phyloP scores from a whole-genome alignment of 2,329 filamentous ascomycete genomes.

The Clarireedia hainanense region DNA sequence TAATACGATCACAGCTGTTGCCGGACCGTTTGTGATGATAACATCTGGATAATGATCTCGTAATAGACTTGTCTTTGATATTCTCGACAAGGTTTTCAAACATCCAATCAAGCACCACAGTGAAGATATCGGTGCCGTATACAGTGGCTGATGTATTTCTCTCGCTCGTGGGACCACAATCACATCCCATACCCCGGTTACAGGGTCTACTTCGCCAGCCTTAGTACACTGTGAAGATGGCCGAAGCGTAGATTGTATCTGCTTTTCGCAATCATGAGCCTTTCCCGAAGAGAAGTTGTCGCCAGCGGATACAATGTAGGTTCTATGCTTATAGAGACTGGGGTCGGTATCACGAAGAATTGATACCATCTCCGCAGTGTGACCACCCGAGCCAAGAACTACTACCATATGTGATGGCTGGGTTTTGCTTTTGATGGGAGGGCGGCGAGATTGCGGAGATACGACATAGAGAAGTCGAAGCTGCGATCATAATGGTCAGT shows the following conservation, averaged over 20 bases:
- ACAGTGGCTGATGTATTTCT: conserved; percentile 70
- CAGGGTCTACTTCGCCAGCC: conserved; percentile 12
- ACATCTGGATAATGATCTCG: conserved; percentile 54
- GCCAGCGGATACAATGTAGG: conserved; percentile 67
- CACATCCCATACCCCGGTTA: conserved; percentile 34
- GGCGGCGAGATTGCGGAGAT: conserved; percentile 13
- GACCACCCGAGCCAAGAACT: conserved; percentile 85
- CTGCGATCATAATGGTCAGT: conserved; percentile 13
- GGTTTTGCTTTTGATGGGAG: conserved; percentile 19
- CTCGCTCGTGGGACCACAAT: conserved; percentile 67
- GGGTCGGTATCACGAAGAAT: conserved; percentile 59
- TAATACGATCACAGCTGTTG: conserved; percentile 72
- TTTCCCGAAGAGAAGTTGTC: conserved; percentile 63
- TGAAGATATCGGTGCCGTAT: conserved; percentile 63
- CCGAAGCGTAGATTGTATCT: conserved; percentile 22
- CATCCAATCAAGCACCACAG: conserved; percentile 58
- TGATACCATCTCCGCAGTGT: conserved; percentile 89
- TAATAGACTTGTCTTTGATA: conserved; percentile 22
- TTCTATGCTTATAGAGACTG: conserved; percentile 54
- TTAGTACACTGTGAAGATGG: conserved; percentile 6
- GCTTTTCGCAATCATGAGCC: conserved; percentile 55
- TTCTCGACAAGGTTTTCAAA: conserved; percentile 43
- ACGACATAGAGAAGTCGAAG: conserved; percentile 27
- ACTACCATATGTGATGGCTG: conserved; percentile 58
- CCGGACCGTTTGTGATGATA: conserved; percentile 82